These are phyloP conservation scores for Cryptococcus sp. DNA, from an alignment of 1,284 basidiomycete species.

Conservation along the genomic window DNA sequence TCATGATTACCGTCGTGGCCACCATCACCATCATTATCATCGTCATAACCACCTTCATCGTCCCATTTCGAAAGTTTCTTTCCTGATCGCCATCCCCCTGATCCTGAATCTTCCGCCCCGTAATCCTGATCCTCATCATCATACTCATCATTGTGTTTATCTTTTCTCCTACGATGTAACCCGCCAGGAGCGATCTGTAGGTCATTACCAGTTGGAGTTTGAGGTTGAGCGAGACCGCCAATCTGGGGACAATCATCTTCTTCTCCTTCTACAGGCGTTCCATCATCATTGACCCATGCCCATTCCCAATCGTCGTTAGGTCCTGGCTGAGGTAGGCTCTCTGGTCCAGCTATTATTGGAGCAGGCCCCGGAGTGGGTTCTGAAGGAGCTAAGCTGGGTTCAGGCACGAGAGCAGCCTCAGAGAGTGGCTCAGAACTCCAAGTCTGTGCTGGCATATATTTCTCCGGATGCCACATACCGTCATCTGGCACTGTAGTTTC, in stretches of 20 bases:
- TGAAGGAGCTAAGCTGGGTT: no score
- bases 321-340: no score
- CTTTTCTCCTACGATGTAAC: background rate
- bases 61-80: background rate
- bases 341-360: no score
- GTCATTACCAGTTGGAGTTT: no score
- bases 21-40: background rate
- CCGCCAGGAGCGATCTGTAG: no score
- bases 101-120: background rate
- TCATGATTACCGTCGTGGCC: background rate
- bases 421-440: no score
- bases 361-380: no score
- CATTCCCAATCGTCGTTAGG: background rate
- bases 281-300: background rate
- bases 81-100: background rate
- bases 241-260: background rate
- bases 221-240: no score
- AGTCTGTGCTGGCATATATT: no score
- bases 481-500: no score
- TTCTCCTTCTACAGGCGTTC: background rate
- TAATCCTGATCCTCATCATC: background rate
- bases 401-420: no score
- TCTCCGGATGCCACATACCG: no score
- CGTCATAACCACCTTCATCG: background rate
- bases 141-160: constrained; percentile 2